Evolutionary conservation across 2,329 filamentous ascomycete genomes (phyloP).

Genomic region (Trichoderma harzianum): DNA sequence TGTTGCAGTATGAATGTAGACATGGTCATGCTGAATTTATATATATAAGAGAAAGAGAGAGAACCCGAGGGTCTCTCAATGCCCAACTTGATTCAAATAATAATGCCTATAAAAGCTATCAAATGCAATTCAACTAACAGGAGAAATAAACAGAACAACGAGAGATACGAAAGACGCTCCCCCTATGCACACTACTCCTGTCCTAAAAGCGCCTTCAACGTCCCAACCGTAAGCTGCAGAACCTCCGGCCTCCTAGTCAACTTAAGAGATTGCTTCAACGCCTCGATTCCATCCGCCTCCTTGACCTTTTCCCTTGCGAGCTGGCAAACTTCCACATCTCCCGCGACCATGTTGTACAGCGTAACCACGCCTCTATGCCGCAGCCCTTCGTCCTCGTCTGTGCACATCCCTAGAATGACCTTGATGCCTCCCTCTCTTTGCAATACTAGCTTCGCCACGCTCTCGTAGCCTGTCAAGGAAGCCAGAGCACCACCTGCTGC

Average conservation of each 20-base stretch:
- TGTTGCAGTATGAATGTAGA: neutral
- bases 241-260: conserved; percentile 67
- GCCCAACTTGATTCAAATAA: neutral
- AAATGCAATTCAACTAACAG: neutral
- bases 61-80: neutral
- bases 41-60: neutral
- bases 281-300: conserved; percentile 60
- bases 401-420: conserved; percentile 76
- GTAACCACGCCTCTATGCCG: conserved; percentile 72
- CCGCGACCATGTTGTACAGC: conserved; percentile 67
- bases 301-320: conserved; percentile 59
- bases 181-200: conserved; percentile 24
- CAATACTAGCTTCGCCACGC: conserved; percentile 68
- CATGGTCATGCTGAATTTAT: neutral
- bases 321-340: conserved; percentile 62
- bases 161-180: neutral
- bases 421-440: conserved; percentile 68
- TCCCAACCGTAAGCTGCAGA: conserved; percentile 66
- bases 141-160: neutral
- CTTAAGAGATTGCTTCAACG: conserved; percentile 67
- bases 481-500: conserved; percentile 88
- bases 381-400: conserved; percentile 67
- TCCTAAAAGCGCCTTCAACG: conserved; percentile 64
- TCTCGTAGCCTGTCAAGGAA: conserved; percentile 74
- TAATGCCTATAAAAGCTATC: neutral